Base-by-base conservation (phyloP, 345 rosid genomes). In the Linum usitatissimum region DNA sequence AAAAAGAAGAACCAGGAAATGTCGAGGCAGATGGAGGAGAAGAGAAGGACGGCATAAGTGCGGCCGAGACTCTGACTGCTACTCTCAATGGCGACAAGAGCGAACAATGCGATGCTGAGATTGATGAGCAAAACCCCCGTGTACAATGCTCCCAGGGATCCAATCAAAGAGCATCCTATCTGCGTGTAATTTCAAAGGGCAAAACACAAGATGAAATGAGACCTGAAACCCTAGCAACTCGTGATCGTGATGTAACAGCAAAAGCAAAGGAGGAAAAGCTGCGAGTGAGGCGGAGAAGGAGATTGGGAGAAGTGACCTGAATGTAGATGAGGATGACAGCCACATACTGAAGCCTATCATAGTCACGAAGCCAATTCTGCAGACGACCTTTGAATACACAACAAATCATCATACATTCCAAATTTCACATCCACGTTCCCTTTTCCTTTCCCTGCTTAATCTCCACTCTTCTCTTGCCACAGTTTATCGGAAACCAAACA, bases 161-260 rank as follows among this genome's bases (percentile, higher is more conserved):
- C 96, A 59, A 88, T 79, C 74, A 91, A 68, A 6, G 98, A 86
- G 70, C 96, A 86, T 3, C 87, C 94, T 72, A 88, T 88, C 95
- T 66, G 18, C 45, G 20, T 17, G 9, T 31, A 13, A 53, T 18
- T 14, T 34, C 34, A 38, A 57, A 73, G 57, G 28, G 64, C 61
- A 30, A 51, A 40, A 20, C 38, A 34, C 38, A 34, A 34, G 38
- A 34, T 34, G 3, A 9, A 20, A 21, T 21, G 48, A 30, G 13
- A 55, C 40, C 15, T 59, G 67, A 18, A 53, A 59, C 12, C 31
- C 53, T 53, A 31, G 14, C 40, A 4, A 20, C 8, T 9, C 53
- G 49, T 34, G 36, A 18, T 30, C 3, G 38, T 34, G 38, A 34
- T 34, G 38, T 34, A 34, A 34, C 38, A 34, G 8, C 1, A 34